Evolutionary conservation across 163 green algal species (phyloP), one percentile per base, ranked within the genome.

Genomic region (Scenedesmus sp.): DNA sequence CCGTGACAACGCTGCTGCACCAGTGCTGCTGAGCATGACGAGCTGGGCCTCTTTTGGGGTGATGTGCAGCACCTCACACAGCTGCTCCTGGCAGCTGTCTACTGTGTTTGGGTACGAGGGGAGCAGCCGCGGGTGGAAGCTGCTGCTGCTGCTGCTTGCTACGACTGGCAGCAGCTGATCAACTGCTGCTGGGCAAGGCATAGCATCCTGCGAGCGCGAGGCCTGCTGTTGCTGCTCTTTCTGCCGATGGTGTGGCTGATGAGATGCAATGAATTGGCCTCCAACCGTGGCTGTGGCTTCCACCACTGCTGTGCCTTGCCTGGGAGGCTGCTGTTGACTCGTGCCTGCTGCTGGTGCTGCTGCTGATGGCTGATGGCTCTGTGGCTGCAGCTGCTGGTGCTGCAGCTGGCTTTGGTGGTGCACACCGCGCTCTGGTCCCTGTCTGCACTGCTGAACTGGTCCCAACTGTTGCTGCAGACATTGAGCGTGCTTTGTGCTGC

Each of bases 141-240:
- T 90, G 85, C 20, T 84, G 40, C 70, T 44, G 70, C 43, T 90
- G 65, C 46, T 90, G 72, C 85, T 83, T 53, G 53, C 42, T 35
- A 37, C 26, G 13, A 59, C 43, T 65, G 59, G 56, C 56, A 42
- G 42, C 59, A 18, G 84, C 40, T 56, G 84, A 42, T 61, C 26
- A 33, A 81, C 53, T 59, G 42, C 35, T 53, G 26, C 26, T 61
- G 42, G 40, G 22, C n/a, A 26, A n/a, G 49, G 20, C 40, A 82
- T 15, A 30, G 33, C 33, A 73, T 22, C 33, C 22, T 72, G 65
- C 85, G 65, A 18, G 22, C 3, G 42, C 37, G 44, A 40, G 40
- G 40, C 40, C 85, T 83, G 85, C 61, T 89, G 37, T 2, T 65
- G 85, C 37, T 89, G 85, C 5, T 1, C 9, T 3, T 83, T 2